Conservation (phyloP, 1,284 basidiomycete species). For the Marasmius tenuissimus region DNA sequence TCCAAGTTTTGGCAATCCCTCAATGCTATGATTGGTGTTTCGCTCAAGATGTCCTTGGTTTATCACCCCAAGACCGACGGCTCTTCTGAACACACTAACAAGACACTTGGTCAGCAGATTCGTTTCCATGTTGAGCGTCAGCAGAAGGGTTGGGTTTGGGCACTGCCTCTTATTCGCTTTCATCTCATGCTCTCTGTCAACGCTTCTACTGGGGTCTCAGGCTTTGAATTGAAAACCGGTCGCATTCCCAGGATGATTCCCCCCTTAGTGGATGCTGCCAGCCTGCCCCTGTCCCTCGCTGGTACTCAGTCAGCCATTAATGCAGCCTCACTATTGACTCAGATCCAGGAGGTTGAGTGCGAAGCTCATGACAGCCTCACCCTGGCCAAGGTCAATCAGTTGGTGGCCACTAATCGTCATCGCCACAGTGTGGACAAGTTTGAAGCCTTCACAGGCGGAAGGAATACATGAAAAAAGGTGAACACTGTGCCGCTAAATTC, state of each 20-base stretch:
- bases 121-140: constrained; percentile 30
- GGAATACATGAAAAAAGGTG: neutral
- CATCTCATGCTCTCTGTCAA: constrained; percentile 36
- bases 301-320: neutral
- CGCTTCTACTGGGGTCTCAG: constrained; percentile 27
- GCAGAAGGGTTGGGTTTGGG: constrained; percentile 34
- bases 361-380: constrained; percentile 1
- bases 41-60: constrained; percentile 10
- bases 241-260: constrained; percentile 26
- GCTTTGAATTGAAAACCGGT: constrained; percentile 29
- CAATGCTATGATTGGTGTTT: neutral
- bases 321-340: neutral
- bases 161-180: constrained; percentile 35
- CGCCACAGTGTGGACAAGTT: neutral
- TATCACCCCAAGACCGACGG: constrained; percentile 29
- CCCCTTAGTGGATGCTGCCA: constrained; percentile 1
- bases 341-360: neutral
- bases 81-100: constrained; percentile 30
- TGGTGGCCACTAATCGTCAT: neutral
- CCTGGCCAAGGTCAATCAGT: constrained; percentile 3
- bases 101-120: constrained; percentile 32
- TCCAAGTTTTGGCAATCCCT: constrained; percentile 20
- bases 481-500: constrained; percentile 16
- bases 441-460: neutral
- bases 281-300: neutral